Evolutionary conservation across 192 early-diverging fungal genomes (phyloP), one percentile per base, ranked within the genome.

Genomic region (Allomyces javanicus): DNA sequence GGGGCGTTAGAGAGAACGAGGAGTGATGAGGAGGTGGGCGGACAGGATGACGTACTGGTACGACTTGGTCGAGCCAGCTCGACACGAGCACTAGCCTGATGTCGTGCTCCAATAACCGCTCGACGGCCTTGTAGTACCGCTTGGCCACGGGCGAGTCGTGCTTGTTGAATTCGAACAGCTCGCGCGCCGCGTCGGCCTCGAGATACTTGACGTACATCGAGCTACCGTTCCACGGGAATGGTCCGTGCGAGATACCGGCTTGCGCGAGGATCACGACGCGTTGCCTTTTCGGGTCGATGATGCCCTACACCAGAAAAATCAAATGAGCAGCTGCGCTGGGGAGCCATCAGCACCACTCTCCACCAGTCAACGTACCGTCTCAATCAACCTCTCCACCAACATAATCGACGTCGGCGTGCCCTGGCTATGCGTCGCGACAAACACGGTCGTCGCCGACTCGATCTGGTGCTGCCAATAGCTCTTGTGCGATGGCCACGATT

Each of bases 11-110:
- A 40, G 33, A 40, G n/a, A n/a, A n/a, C n/a, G n/a, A n/a, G 33
- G 33, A 40, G 33, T 3, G 33, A 40, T 7, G 33, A 7, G 4
- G 33, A 7, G n/a, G n/a, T n/a, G 33, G 7, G 33, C 5, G 33
- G 33, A 40, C 33, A 40, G 7, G 7, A 40, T 40, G 33, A 40
- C 33, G 33, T 9, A 40, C 33, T 9, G 95, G 95, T 0, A 98
- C 95, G 0, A 94, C 95, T 72, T 98, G 93, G 70, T 98, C 95
- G 67, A 93, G 89, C 91, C 93, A 88, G 9, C 85, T 87, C 3
- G 87, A 93, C 10, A 94, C 79, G 23, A 87, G 80, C 4, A 87
- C 81, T 24, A 89, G 72, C n/a, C 88, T 78, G 17, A 89, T 79
- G 9, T 91, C 92, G 3, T 69, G 69, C 21, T 80, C 71, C 26